Base-by-base conservation (phyloP, 1,284 basidiomycete genomes). In the Heterobasidion occidentale region DNA sequence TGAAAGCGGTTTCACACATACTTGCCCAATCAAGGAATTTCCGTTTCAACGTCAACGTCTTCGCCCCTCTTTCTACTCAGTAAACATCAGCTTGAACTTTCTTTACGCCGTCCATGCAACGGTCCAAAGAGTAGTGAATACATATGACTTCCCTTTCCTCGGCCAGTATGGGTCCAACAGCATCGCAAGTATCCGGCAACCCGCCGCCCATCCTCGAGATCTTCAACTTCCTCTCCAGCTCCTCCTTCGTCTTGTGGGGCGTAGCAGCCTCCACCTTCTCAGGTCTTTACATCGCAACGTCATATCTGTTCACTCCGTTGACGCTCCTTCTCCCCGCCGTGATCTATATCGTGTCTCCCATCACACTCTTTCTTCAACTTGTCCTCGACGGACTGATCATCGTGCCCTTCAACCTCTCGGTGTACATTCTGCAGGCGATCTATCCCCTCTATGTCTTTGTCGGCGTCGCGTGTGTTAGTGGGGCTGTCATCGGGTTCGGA, bases 361-460 rank as follows among this genome's bases (percentile, higher is more conserved):
- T 78, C 42, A 66, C 74, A 33, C 66, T 79, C 35, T 70, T 80
- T 55, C 19, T 71, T 20, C 67, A 76, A 11, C 61, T 83, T n/a
- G 19, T 75, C 9, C 57, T 77, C 35, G 71, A 78, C 20, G 51
- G 76, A 20, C 68, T 77, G 55, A 55, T 86, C 7, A 64, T 73
- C 59, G 68, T 72, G 17, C 85, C 85, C 0, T 78, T 77, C 60
- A 61, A 64, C 19, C 63, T 75, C 35, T 54, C 71, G n/a, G 53
- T 67, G 7, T 74, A 69, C 56, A 47, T 79, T 34, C 63, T 76
- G 15, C 73, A 79, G 19, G 74, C 74, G 17, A 42, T 86, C 2
- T 84, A 83, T 58, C 85, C 85, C 0, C 52, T 85, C 38, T 88
- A 87, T 59, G 75, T 83, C 20, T 79, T 87, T 60, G 72, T 77